Percentiles rank a stretch among this genome's conserved stretches.
Evolutionary conservation across 2,329 filamentous ascomycete genomes (phyloP).

Genomic region (Elsinoe batatas): DNA sequence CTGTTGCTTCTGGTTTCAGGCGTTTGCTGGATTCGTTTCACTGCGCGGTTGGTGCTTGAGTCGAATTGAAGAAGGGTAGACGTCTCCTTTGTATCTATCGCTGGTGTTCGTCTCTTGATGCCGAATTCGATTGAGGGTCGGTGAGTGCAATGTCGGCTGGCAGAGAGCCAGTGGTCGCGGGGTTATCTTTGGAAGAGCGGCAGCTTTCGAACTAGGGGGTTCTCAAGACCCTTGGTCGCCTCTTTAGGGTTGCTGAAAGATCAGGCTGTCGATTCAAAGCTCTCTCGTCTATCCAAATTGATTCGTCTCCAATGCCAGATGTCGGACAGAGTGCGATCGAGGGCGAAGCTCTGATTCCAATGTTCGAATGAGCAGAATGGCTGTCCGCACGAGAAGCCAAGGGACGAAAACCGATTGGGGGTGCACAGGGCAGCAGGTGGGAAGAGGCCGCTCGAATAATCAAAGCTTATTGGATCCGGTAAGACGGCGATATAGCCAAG

Average conservation of each 20-base stretch:
- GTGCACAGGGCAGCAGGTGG: slow-evolving; percentile 7
- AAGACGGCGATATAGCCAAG: slow-evolving; percentile 11
- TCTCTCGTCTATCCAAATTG: not conserved
- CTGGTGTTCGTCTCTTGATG: not conserved
- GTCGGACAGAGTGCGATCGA: not conserved
- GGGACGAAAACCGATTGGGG: not conserved
- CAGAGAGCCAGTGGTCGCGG: not conserved
- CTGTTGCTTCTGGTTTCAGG: not conserved
- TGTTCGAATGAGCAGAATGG: slow-evolving; percentile 2
- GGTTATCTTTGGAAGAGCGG: slow-evolving; percentile 9
- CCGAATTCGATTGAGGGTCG: not conserved
- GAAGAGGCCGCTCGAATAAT: slow-evolving; percentile 6
- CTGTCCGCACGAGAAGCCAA: not conserved
- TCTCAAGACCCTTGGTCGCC: not conserved
- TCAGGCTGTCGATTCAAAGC: not conserved
- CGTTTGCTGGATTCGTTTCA: not conserved
- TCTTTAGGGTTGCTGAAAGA: not conserved
- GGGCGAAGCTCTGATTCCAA: not conserved
- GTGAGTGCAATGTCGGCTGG: not conserved
- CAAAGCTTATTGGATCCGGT: slow-evolving; percentile 11
- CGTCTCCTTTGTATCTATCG: not conserved
- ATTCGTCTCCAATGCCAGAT: not conserved
- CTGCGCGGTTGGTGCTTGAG: not conserved
- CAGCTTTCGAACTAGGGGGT: not conserved
- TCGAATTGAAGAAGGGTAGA: not conserved